Percentiles rank a stretch among this genome's conserved stretches.
Conservation (phyloP, 2,329 filamentous ascomycete genomes). For the Sarocladium strictum region DNA sequence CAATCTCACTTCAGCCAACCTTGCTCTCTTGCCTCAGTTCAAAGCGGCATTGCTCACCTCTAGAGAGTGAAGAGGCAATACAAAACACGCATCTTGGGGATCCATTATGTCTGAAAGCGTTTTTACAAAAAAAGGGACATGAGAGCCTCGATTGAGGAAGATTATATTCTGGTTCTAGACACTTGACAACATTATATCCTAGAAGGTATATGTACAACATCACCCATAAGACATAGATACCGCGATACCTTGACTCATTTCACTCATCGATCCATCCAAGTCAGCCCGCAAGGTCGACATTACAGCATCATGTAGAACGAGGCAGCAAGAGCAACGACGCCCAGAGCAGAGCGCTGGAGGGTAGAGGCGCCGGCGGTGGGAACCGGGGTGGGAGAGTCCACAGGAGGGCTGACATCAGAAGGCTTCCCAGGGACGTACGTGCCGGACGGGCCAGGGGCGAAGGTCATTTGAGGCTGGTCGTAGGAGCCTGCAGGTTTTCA, state of each 20-base stretch:
- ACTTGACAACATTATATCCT: neutral
- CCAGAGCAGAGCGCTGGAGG: neutral
- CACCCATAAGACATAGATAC: neutral
- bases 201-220: neutral
- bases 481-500: neutral
- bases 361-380: conserved; percentile 4
- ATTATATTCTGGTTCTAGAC: neutral
- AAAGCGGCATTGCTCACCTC: too few species aligned
- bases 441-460: neutral
- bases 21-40: too few species aligned
- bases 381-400: conserved; percentile 1
- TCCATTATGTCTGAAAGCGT: too few species aligned
- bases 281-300: too few species aligned
- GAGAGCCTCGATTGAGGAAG: too few species aligned
- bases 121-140: too few species aligned
- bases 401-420: neutral
- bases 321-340: neutral
- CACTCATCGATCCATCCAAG: too few species aligned
- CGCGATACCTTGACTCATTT: too few species aligned
- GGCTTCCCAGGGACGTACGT: neutral
- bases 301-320: conserved; percentile 3
- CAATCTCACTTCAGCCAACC: too few species aligned
- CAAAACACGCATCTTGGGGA: too few species aligned
- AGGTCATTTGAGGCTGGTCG: neutral
- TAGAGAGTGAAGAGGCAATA: too few species aligned